Evolutionary conservation across 805 yeast species (phyloP).

Genomic region (Pichia deserticola): DNA sequence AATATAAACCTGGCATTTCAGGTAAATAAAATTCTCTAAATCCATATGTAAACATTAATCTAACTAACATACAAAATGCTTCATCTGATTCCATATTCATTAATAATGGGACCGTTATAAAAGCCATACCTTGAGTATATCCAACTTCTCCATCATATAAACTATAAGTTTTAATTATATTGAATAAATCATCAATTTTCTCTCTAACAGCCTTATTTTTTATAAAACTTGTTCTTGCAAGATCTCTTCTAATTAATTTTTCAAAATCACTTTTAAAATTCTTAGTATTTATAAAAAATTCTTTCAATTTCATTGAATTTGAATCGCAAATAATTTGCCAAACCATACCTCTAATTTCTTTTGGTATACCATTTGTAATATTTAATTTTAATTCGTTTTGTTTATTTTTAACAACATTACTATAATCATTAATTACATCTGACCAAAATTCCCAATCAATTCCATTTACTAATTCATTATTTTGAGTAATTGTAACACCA

Average conservation of each 20-base stretch:
- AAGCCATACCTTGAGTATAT: slow-evolving; percentile 97
- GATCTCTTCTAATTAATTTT: slow-evolving; percentile 70
- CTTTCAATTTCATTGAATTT: slow-evolving; percentile 57
- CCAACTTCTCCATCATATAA: slow-evolving; percentile 90
- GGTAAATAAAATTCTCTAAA: slow-evolving; percentile 72
- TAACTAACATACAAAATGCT: slow-evolving; percentile 73
- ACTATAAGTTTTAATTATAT: slow-evolving; percentile 77
- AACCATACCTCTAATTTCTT: slow-evolving; percentile 76
- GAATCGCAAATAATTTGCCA: slow-evolving; percentile 89
- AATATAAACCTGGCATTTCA: slow-evolving; percentile 89
- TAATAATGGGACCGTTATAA: slow-evolving; percentile 76
- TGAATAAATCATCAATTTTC: slow-evolving; percentile 56
- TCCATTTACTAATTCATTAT: slow-evolving; percentile 26
- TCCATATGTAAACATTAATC: slow-evolving; percentile 79
- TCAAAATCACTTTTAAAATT: slow-evolving; percentile 56
- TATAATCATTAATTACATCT: slow-evolving; percentile 67
- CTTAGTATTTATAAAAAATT: slow-evolving; percentile 43
- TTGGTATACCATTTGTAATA: slow-evolving; percentile 74
- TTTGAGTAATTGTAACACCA: slow-evolving; percentile 35
- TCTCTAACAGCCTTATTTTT: slow-evolving; percentile 46
- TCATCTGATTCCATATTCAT: slow-evolving; percentile 78
- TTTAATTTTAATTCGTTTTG: slow-evolving; percentile 54
- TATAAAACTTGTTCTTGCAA: slow-evolving; percentile 79
- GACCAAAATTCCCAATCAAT: slow-evolving; percentile 90
- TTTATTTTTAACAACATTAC: slow-evolving; percentile 53